Evolutionary conservation across 73 alveolate species (phyloP), one percentile per base, ranked within the genome.

Genomic region (Effrenium voratum): DNA sequence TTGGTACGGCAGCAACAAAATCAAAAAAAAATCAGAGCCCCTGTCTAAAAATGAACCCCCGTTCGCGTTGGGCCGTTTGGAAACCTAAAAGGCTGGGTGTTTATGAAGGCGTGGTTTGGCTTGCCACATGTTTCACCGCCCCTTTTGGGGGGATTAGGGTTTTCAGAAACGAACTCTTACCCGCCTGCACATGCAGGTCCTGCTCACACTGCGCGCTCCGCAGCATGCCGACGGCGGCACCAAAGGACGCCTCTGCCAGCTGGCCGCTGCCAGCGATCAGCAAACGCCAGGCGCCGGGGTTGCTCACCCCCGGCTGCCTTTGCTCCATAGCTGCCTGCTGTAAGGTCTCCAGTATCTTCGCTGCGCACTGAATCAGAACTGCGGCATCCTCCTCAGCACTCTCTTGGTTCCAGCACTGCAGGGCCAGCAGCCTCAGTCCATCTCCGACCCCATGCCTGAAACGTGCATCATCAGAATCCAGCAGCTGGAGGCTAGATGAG

Each of bases 121-220:
- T n/a, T n/a, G n/a, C n/a, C n/a, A n/a, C n/a, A n/a, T n/a, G n/a
- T n/a, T n/a, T n/a, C n/a, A n/a, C n/a, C n/a, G n/a, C n/a, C n/a
- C n/a, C n/a, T n/a, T n/a, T n/a, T n/a, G n/a, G n/a, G n/a, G n/a
- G n/a, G n/a, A n/a, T n/a, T n/a, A n/a, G n/a, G n/a, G n/a, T n/a
- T n/a, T n/a, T n/a, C n/a, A n/a, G 26, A 57, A 57, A 24, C 70
- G n/a, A 57, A 4, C 70, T 30, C 2, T 30, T 30, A 45, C 68
- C 30, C 59, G 90, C 90, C 90, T 79, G 90, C 90, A 79, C 90
- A 44, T 79, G 45, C 40, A 79, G 55, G 2, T 15, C 36, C 86
- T 75, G 70, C 70, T 75, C 86, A 38, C 86, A 75, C 57, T 38
- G 55, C 40, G 86, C 86, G n/a, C 86, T 75, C 57, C 86, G 86